Base-by-base conservation (phyloP, 2,329 filamentous ascomycete species). In the Calonectria pseudoturangicola region DNA sequence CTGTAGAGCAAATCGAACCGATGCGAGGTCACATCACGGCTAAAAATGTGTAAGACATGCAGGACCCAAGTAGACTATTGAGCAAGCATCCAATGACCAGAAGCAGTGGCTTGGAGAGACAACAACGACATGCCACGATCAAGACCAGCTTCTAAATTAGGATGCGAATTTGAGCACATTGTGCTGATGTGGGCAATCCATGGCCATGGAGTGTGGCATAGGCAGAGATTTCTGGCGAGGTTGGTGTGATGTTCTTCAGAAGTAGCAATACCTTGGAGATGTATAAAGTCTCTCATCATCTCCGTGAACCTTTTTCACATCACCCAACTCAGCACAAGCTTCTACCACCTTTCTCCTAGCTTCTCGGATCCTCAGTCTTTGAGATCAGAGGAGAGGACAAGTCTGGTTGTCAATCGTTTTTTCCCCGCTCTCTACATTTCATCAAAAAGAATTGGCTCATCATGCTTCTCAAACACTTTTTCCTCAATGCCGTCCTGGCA, bases 321-420 rank as follows among this genome's bases (percentile, higher is more conserved):
- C 4, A 16, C 48, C 27, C 48, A 15, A 3, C 48, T 51, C 48
- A 51, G 5, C 48, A 51, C 48, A 51, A 30, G n/a, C 21, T 50
- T 50, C 25, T 18, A 51, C 13, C 48, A 51, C 25, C 27, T 50
- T 13, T 27, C 47, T 50, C 21, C 10, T 25, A 12, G 15, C 47
- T 27, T 30, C 48, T 51, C 48, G 10, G 18, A 18, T 51, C 30
- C 48, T 51, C 45, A 48, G 13, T 16, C 25, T 51, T 28, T 27
- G 48, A 51, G 27, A 51, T 2, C 28, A 12, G 7, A 51, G 48
- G 27, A 30, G 48, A 51, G 25, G 18, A 16, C 18, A 16, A 51
- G 48, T 16, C 25, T 48, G n/a, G 45, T 28, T 51, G 25, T 51
- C 48, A 51, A 51, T 51, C 48, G 48, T 51, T 51, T 51, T 51